These are phyloP conservation scores for Backusella tuberculispora DNA, from an alignment of 192 early-diverging fungal species.

Conservation along the genomic window DNA sequence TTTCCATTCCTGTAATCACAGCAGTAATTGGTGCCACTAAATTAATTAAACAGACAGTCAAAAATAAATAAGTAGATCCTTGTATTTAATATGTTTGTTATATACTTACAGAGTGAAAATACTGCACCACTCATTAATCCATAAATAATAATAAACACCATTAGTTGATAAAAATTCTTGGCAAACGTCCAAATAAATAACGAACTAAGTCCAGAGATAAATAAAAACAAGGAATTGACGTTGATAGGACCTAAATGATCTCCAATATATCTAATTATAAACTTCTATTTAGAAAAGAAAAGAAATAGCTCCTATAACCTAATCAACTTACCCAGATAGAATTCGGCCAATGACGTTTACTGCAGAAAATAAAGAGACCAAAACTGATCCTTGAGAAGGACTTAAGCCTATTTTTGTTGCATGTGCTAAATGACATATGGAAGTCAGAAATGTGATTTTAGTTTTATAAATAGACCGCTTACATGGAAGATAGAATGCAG, in stretches of 20 bases:
- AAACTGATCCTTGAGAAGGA: conserved; percentile 25
- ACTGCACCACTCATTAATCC: conserved; percentile 39
- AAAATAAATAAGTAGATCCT: too few species aligned
- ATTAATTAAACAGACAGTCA: neutral
- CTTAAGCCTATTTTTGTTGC: conserved; percentile 30
- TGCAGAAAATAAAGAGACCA: conserved; percentile 26
- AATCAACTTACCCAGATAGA: conserved; percentile 7
- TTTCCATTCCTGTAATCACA: conserved; percentile 24
- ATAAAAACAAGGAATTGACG: conserved; percentile 28
- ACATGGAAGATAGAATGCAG: conserved; percentile 37
- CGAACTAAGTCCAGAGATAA: conserved; percentile 28
- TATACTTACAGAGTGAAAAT: conserved; percentile 27
- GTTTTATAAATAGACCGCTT: neutral
- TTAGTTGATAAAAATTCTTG: conserved; percentile 24
- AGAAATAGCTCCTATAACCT: neutral
- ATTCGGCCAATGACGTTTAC: conserved; percentile 35
- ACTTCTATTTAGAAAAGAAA: neutral
- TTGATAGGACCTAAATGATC: conserved; percentile 39
- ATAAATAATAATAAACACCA: conserved; percentile 38
- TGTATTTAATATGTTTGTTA: neutral
- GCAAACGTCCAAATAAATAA: conserved; percentile 42
- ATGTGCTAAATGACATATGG: conserved; percentile 17
- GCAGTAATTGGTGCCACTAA: conserved; percentile 32
- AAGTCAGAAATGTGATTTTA: neutral
- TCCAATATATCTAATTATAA: neutral